These are phyloP conservation scores for Hyparrhenia diplandra DNA, from an alignment of 176 grass and related monocot genomes.

Conservation along the genomic window DNA sequence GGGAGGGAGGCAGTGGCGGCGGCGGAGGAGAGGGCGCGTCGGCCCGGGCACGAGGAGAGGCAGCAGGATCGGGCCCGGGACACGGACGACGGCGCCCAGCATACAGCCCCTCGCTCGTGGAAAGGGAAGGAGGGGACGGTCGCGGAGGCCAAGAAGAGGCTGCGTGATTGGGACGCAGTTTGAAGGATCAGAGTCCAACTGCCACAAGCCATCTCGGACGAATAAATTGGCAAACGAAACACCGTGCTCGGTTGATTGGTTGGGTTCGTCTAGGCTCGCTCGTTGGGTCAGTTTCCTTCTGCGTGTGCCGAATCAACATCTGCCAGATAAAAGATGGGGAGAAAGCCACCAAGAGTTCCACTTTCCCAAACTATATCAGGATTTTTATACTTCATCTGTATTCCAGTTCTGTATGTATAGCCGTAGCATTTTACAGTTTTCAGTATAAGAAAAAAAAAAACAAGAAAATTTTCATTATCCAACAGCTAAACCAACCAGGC, in stretches of 20 bases:
- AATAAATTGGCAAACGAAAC: not conserved
- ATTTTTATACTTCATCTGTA: not conserved
- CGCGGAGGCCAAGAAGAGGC: no score
- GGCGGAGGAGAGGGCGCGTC: slow-evolving; percentile 18
- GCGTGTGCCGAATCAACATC: no score
- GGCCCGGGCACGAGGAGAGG: slow-evolving; percentile 22
- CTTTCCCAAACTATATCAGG: no score
- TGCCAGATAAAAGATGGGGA: no score
- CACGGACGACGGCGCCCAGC: slow-evolving; percentile 43
- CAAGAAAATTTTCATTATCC: not conserved
- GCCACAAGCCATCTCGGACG: not conserved
- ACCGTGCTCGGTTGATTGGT: no score
- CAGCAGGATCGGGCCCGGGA: slow-evolving; percentile 41
- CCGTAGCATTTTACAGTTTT: not conserved
- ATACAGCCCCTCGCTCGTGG: not conserved
- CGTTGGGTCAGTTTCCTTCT: no score
- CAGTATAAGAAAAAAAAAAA: not conserved
- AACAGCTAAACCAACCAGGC: not conserved
- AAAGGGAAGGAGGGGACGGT: not conserved
- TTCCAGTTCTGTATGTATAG: not conserved
- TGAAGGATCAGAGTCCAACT: not conserved
- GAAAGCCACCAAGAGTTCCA: no score
- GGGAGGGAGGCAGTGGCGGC: not conserved
- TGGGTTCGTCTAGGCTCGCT: no score
- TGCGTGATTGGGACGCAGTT: not conserved